A percentile compares a stretch with the other conserved stretches of the same genome.
phyloP scores from a whole-genome alignment of 768 basidiomycete species.

The Boletus pseudo-olivaceus region DNA sequence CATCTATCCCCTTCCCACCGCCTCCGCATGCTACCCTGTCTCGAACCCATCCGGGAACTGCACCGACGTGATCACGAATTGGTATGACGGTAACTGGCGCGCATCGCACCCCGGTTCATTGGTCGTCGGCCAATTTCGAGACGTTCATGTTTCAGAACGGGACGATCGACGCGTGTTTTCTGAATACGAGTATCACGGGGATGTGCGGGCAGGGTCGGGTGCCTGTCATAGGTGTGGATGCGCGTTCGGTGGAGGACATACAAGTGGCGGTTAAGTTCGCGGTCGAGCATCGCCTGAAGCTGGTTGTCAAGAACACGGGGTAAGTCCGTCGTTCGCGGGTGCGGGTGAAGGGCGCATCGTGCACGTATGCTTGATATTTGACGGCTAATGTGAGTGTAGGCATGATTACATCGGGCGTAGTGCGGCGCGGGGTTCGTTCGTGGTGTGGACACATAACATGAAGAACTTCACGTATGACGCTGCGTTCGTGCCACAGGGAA shows the following conservation, averaged over 20 bases:
- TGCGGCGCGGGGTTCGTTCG: conserved; percentile 34
- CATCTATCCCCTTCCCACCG: conserved; percentile 35
- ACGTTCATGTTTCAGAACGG: conserved; percentile 38
- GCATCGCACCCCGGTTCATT: conserved; percentile 39
- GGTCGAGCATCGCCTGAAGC: conserved; percentile 10
- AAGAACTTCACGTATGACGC: conserved; percentile 35
- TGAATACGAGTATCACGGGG: conserved; percentile 30
- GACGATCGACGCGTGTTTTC: conserved; percentile 38
- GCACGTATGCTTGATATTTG: not conserved
- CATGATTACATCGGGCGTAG: conserved; percentile 42
- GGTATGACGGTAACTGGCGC: conserved; percentile 38
- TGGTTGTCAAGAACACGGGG: conserved; percentile 27
- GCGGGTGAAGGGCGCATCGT: not conserved
- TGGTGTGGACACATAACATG: conserved; percentile 42
- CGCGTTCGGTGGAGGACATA: conserved; percentile 14
- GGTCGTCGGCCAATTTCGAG: conserved; percentile 33
- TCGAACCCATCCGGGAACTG: conserved; percentile 38
- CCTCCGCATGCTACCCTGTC: conserved; percentile 28
- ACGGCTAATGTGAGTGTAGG: conserved; percentile 3
- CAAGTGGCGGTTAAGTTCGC: conserved; percentile 23
- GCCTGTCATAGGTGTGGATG: conserved; percentile 20
- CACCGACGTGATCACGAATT: conserved; percentile 26
- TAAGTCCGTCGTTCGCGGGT: not conserved
- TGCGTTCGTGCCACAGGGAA: conserved; percentile 11
- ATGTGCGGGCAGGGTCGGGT: conserved; percentile 20